Evolutionary conservation across 2,329 filamentous ascomycete species (phyloP).

Genomic region (Paecilomyces sp.): DNA sequence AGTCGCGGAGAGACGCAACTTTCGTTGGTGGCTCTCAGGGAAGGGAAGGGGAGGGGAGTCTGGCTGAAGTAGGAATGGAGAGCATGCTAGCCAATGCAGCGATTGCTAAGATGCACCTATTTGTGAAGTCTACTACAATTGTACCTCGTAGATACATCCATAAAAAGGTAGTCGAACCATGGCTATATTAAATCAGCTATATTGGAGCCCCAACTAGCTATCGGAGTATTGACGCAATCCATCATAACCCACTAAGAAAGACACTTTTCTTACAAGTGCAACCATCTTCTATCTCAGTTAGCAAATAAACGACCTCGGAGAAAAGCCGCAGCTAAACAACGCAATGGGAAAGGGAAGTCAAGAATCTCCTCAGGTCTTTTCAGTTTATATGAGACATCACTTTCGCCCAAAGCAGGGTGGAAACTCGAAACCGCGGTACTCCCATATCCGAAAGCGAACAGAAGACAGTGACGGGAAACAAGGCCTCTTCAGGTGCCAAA

Average conservation of each 20-base stretch:
- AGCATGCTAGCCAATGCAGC: background rate
- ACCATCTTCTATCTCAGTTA: background rate
- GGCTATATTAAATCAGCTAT: background rate
- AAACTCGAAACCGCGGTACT: constrained; percentile 23
- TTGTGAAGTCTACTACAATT: background rate
- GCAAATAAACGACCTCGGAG: background rate
- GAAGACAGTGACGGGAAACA: background rate
- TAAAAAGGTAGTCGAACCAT: background rate
- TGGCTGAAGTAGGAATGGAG: background rate
- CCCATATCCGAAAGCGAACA: constrained; percentile 2
- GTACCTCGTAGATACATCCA: background rate
- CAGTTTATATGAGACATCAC: constrained; percentile 36
- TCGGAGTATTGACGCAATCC: background rate
- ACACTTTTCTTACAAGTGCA: background rate
- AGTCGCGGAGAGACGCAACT: background rate
- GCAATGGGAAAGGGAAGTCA: background rate
- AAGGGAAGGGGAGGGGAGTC: background rate
- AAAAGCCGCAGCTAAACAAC: background rate
- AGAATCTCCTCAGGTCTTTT: constrained; percentile 40
- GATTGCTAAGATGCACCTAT: background rate
- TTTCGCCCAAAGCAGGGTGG: constrained; percentile 16
- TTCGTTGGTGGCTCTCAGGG: background rate
- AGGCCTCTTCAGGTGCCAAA: background rate
- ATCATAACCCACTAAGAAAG: background rate
- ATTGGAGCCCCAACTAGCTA: background rate